These are phyloP conservation scores for Astrothelium subdiscretum DNA, from an alignment of 495 filamentous ascomycete species.

Conservation along the genomic window DNA sequence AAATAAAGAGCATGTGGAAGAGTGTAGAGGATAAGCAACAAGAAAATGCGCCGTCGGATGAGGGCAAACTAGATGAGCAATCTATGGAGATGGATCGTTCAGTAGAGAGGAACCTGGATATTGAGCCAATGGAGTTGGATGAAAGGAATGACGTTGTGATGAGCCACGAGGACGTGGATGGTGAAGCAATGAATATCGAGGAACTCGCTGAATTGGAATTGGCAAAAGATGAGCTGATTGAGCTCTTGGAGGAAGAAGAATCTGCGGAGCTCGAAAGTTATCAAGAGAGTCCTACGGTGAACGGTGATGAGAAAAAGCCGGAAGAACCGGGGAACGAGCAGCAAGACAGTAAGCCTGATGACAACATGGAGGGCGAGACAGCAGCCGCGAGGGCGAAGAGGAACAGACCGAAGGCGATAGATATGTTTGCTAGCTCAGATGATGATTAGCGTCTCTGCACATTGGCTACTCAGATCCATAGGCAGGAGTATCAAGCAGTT, in stretches of 20 bases:
- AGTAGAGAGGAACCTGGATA: constrained; percentile 35
- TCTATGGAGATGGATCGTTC: constrained; percentile 40
- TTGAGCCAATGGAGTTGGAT: constrained; percentile 36
- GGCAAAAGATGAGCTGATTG: background rate
- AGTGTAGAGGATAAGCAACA: constrained; percentile 20
- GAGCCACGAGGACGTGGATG: constrained; percentile 16
- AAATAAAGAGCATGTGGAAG: constrained; percentile 28
- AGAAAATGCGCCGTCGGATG: constrained; percentile 30
- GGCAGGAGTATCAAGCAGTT: background rate
- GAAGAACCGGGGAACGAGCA: background rate
- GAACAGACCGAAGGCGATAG: constrained; percentile 67
- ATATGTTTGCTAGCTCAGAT: constrained; percentile 78
- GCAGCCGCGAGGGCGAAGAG: constrained; percentile 9
- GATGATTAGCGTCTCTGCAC: constrained; percentile 9
- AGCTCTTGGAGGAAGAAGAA: background rate
- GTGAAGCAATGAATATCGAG: constrained; percentile 3
- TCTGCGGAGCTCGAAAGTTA: background rate
- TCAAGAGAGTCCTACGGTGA: background rate
- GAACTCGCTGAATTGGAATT: background rate
- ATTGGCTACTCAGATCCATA: background rate
- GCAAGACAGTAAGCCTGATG: background rate
- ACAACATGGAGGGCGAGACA: constrained; percentile 26
- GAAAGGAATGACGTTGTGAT: constrained; percentile 10
- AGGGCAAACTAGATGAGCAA: constrained; percentile 39
- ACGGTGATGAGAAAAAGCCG: background rate